A percentile compares a stretch with the other conserved stretches of the same genome.
These are phyloP conservation scores for Hypoxylon cercidicola DNA, from an alignment of 495 filamentous ascomycete species.

Conservation along the genomic window DNA sequence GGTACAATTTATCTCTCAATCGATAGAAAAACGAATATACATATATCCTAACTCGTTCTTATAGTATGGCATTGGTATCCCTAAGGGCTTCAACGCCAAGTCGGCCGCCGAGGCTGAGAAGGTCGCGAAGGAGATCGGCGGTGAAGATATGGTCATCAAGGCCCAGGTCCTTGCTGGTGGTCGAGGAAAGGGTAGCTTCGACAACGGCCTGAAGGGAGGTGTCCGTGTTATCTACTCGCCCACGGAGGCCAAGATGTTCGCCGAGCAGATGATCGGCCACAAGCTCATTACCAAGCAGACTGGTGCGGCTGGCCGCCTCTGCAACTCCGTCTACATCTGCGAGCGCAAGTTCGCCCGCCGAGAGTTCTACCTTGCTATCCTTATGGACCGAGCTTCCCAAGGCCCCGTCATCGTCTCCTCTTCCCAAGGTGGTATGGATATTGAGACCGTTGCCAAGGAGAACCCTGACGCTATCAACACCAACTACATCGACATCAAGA, in stretches of 20 bases:
- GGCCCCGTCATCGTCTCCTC: conserved; percentile 95
- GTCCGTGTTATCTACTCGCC: conserved; percentile 97
- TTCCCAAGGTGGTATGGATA: conserved; percentile 98
- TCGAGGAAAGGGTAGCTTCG: conserved; percentile 95
- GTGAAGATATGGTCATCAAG: conserved; percentile 99
- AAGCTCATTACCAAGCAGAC: conserved; percentile 99
- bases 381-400: conserved; percentile 96
- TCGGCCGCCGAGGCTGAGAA: conserved; percentile 88
- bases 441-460: conserved; percentile 98
- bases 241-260: conserved; percentile 91
- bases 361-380: conserved; percentile 97
- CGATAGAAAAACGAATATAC: conserved; percentile 13
- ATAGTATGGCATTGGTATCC: conserved; percentile 94
- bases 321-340: conserved; percentile 97
- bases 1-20: conserved; percentile 63
- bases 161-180: conserved; percentile 98
- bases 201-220: conserved; percentile 98
- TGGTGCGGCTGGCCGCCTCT: conserved; percentile 87
- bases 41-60: conserved; percentile 40
- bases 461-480: conserved; percentile 94
- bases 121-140: conserved; percentile 87
- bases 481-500: conserved; percentile 91
- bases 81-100: conserved; percentile 84
- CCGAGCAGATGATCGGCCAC: conserved; percentile 98
- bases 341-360: conserved; percentile 99